Percentiles rank a stretch among this genome's conserved stretches.
Evolutionary conservation across 768 basidiomycete genomes (phyloP).

Genomic region (Agrocybe praecox): DNA sequence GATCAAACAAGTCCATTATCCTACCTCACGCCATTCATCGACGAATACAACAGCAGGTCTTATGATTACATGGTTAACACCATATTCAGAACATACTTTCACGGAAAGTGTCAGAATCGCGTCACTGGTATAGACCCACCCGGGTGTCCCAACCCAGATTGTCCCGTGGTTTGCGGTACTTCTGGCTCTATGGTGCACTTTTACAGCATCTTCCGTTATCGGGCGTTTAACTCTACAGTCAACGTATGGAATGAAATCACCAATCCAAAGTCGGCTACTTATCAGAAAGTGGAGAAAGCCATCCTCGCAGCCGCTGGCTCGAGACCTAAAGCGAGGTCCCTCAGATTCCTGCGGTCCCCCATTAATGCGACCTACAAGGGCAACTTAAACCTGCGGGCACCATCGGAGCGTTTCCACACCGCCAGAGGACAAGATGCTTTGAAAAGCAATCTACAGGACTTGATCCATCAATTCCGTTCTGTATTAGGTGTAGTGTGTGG

Average conservation of each 20-base stretch:
- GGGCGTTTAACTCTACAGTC: conserved; percentile 49
- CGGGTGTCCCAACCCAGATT: conserved; percentile 81
- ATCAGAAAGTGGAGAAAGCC: conserved; percentile 40
- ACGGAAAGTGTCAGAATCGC: conserved; percentile 67
- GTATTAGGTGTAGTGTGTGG: conserved; percentile 40
- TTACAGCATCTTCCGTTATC: conserved; percentile 48
- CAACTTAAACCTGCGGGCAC: background rate
- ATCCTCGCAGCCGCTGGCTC: conserved; percentile 34
- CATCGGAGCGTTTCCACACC: background rate
- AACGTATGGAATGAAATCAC: conserved; percentile 34
- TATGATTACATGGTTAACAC: conserved; percentile 48
- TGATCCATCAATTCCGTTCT: conserved; percentile 10
- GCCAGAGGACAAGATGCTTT: conserved; percentile 12
- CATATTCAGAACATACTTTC: conserved; percentile 75
- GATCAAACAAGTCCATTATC: conserved; percentile 11
- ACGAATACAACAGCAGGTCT: conserved; percentile 45
- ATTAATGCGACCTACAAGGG: background rate
- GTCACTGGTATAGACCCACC: conserved; percentile 53
- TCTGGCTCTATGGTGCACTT: conserved; percentile 81
- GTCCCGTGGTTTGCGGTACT: conserved; percentile 78
- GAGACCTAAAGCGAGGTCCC: conserved; percentile 2
- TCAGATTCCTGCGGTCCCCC: conserved; percentile 8
- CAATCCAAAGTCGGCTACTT: conserved; percentile 40
- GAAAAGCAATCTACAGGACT: conserved; percentile 8
- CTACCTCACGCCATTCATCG: conserved; percentile 49